Evolutionary conservation across 179 eudicot species (phyloP), one percentile per base, ranked within the genome.

Genomic region (Drosera spatulata): DNA sequence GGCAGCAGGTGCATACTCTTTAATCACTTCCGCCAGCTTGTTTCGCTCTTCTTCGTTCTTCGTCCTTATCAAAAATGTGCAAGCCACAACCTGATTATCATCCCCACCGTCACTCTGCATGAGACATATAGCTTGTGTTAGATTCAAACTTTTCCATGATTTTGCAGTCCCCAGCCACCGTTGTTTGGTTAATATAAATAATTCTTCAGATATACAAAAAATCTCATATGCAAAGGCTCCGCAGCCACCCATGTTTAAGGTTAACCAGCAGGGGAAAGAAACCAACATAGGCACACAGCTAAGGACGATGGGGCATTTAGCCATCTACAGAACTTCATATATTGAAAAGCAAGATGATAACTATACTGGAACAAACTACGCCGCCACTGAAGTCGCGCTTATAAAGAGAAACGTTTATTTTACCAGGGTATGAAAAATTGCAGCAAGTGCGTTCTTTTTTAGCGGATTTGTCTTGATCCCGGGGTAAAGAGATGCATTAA

Each of bases 401-500:
- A 22, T 22, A 22, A 22, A 22, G 33, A 22, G 33, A 22, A 22
- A 22, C 1, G 33, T 22, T 22, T 22, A 71, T 38, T 57, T 65
- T 91, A 91, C 98, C 95, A 76, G 50, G 41, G 95, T 81, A 74
- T 93, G 97, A 55, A 93, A 85, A 66, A 93, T 93, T 41, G 88
- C 85, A 65, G 89, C 86, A 57, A 93, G 70, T 44, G 89, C 70
- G 76, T 84, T 64, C 39, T 15, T 89, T 73, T 84, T 93, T 77
- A 80, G 95, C 73, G 79, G 5, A 67, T 43, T 89, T 60, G 90
- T 82, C 69, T 81, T 89, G 82, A 93, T 84, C 72, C 93, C 90
- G 9, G 90, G 70, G 64, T 93, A 93, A 58, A 93, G 42, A 60
- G 78, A 81, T 60, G 95, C 97, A 70, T 93, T 93, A 55, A 91